Conservation (phyloP, 2,329 filamentous ascomycete species). For the Calonectria pauciramosa region DNA sequence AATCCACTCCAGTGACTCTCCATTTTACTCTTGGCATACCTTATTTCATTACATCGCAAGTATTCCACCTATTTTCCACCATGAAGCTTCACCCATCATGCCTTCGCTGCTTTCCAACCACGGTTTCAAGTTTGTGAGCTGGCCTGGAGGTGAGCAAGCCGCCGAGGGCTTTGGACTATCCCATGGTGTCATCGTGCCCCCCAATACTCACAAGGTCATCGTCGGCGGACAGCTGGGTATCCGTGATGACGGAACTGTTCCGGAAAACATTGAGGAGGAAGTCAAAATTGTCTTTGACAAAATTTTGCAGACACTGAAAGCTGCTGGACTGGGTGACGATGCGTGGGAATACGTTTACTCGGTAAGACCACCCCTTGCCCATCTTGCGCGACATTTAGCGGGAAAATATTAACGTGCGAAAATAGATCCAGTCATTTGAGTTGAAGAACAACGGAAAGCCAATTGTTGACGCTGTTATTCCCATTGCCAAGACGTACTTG, state of each 20-base stretch:
- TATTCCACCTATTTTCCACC: not conserved
- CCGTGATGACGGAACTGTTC: conserved; percentile 17
- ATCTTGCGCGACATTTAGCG: too few species aligned
- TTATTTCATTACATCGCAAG: too few species aligned
- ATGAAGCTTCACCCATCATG: not conserved
- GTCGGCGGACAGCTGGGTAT: conserved; percentile 22
- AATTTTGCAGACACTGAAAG: conserved; percentile 5
- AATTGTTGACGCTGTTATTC: conserved; percentile 11
- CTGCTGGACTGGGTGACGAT: conserved; percentile 24
- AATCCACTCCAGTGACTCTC: not conserved
- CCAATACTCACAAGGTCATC: conserved; percentile 2
- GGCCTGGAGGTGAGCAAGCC: conserved; percentile 20
- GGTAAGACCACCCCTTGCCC: not conserved
- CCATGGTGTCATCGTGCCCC: conserved; percentile 18
- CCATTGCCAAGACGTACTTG: not conserved
- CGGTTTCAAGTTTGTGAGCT: conserved; percentile 20
- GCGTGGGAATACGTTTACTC: conserved; percentile 24
- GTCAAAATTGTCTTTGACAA: conserved; percentile 18
- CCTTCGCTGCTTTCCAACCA: not conserved
- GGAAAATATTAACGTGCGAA: not conserved
- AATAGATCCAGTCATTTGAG: conserved; percentile 22
- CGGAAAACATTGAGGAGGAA: conserved; percentile 13
- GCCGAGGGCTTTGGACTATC: conserved; percentile 19
- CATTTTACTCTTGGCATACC: not conserved
- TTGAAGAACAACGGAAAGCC: conserved; percentile 5